Evolutionary conservation across 2,329 filamentous ascomycete genomes (phyloP).

Genomic region (Aureobasidium vineae): DNA sequence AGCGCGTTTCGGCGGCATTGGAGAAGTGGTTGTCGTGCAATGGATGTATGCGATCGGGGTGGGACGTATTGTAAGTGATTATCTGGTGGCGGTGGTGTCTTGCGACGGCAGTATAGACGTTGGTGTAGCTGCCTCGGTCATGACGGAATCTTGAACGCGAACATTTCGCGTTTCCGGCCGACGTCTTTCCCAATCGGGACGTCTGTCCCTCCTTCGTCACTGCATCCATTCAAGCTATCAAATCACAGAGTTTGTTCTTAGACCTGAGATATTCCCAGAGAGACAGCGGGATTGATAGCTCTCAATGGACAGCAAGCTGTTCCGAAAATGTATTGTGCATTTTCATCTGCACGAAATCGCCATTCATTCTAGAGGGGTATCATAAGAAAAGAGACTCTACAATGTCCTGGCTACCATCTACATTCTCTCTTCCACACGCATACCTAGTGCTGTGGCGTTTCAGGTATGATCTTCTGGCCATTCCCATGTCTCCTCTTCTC

Average conservation of each 20-base stretch:
- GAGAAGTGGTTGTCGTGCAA: background rate
- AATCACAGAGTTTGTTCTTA: too few species aligned
- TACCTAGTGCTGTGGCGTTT: slow-evolving; percentile 15
- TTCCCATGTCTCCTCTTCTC: background rate
- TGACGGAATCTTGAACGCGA: slow-evolving; percentile 21
- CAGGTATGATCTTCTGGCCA: background rate
- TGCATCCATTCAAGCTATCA: background rate
- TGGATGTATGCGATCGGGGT: slow-evolving; percentile 2
- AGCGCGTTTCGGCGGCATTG: slow-evolving; percentile 31
- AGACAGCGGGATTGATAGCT: background rate
- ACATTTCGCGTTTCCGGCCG: slow-evolving; percentile 13
- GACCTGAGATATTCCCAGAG: too few species aligned
- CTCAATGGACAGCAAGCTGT: background rate
- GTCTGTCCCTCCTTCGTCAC: slow-evolving; percentile 8
- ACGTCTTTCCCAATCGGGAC: slow-evolving; percentile 10
- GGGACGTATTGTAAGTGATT: background rate
- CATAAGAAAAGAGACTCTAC: slow-evolving; percentile 1
- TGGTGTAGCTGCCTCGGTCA: slow-evolving; percentile 20
- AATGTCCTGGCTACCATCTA: background rate
- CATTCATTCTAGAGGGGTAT: slow-evolving; percentile 7
- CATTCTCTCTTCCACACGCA: background rate
- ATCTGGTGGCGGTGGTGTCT: background rate
- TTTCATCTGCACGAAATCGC: background rate
- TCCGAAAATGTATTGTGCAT: background rate
- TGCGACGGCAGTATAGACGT: slow-evolving; percentile 14